These are phyloP conservation scores for Andrographis paniculata DNA, from an alignment of 305 asterid species.

Conservation along the genomic window DNA sequence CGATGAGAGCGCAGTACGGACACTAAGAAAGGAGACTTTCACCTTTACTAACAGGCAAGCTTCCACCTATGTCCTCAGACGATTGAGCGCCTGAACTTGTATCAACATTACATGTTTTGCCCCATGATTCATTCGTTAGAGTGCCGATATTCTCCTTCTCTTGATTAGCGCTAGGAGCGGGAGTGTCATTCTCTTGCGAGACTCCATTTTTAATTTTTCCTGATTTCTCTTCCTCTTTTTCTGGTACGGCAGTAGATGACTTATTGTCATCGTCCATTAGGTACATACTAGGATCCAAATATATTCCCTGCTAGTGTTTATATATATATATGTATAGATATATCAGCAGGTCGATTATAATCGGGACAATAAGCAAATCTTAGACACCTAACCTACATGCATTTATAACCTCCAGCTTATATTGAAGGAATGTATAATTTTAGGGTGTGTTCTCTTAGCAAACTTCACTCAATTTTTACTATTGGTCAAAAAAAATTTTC, in stretches of 20 bases:
- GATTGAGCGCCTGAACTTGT: conserved; percentile 39
- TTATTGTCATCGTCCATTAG: conserved; percentile 88
- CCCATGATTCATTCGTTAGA: conserved; percentile 23
- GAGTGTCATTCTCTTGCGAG: conserved; percentile 25
- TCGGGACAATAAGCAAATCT: too few relatives aligned
- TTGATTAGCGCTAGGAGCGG: conserved; percentile 21
- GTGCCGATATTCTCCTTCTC: conserved; percentile 20
- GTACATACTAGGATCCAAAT: conserved; percentile 96
- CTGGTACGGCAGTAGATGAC: conserved; percentile 29
- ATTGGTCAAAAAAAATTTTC: too few relatives aligned
- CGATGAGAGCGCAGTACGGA: conserved; percentile 7
- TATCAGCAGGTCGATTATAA: too few relatives aligned
- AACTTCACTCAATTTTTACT: too few relatives aligned
- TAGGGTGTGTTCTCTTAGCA: too few relatives aligned
- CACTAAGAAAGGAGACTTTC: conserved; percentile 7
- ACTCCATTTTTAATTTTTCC: conserved; percentile 31
- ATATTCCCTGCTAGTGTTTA: conserved; percentile 66
- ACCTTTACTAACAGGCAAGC: too few relatives aligned
- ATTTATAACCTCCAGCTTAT: too few relatives aligned
- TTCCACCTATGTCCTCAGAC: conserved; percentile 37
- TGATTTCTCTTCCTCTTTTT: conserved; percentile 43
- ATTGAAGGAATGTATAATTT: too few relatives aligned
- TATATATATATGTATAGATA: not conserved
- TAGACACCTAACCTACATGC: too few relatives aligned
- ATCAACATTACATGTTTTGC: conserved; percentile 31